phyloP scores from a whole-genome alignment of 768 basidiomycete genomes.

The Leccinum barrowsii region DNA sequence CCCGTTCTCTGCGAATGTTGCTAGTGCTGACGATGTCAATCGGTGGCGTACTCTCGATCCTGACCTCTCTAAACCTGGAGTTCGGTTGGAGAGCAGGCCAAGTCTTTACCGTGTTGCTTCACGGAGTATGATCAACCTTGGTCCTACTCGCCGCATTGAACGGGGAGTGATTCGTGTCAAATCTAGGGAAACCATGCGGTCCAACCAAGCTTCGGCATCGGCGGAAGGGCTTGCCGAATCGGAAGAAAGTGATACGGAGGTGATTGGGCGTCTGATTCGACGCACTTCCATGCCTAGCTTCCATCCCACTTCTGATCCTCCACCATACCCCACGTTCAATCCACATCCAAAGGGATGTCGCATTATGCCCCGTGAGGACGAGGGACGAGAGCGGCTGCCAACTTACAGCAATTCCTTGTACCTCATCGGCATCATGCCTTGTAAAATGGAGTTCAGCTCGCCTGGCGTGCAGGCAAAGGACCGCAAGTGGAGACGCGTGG shows the following conservation, averaged over 20 bases:
- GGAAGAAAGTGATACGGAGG: conserved; percentile 22
- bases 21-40: conserved; percentile 2
- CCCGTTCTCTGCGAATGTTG: conserved; percentile 19
- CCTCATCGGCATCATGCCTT: conserved; percentile 75
- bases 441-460: conserved; percentile 88
- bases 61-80: conserved; percentile 5
- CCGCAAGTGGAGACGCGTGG: conserved; percentile 84
- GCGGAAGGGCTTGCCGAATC: conserved; percentile 13
- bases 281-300: conserved; percentile 74
- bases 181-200: conserved; percentile 11
- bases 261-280: conserved; percentile 43
- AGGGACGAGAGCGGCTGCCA: conserved; percentile 80
- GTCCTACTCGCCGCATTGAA: conserved; percentile 31
- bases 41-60: neutral
- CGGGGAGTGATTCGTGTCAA: conserved; percentile 16
- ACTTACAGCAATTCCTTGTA: conserved; percentile 78
- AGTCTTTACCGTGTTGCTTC: conserved; percentile 58
- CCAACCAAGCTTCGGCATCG: conserved; percentile 9
- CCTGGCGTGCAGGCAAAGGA: conserved; percentile 88
- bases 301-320: conserved; percentile 54
- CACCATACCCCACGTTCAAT: conserved; percentile 60
- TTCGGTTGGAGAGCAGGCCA: conserved; percentile 29
- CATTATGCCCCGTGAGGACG: conserved; percentile 61
- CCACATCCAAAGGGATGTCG: conserved; percentile 24
- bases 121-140: conserved; percentile 60